A percentile compares a stretch with the other conserved stretches of the same genome.
Evolutionary conservation across 2,329 filamentous ascomycete genomes (phyloP).

Genomic region (Nothophaeocryptopus gaeumannii): DNA sequence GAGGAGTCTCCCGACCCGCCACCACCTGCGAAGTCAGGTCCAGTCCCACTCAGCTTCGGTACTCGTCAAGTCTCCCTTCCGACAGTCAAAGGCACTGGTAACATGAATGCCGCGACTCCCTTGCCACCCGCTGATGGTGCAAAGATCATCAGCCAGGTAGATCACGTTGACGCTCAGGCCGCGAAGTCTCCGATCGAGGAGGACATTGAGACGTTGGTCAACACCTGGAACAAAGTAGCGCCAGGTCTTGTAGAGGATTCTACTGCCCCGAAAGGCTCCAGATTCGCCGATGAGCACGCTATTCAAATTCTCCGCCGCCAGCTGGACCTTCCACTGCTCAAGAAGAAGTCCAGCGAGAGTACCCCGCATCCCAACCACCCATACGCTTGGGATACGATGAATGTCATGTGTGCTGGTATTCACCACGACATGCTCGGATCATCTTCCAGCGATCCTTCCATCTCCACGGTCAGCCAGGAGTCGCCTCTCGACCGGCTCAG

Average conservation of each 20-base stretch:
- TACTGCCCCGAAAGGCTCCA: neutral
- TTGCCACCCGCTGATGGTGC: neutral
- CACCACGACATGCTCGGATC: slow-evolving; percentile 6
- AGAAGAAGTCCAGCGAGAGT: slow-evolving; percentile 5
- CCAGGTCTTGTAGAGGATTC: neutral
- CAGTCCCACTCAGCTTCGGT: slow-evolving; percentile 10
- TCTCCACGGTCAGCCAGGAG: neutral
- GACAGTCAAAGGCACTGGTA: neutral
- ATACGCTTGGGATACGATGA: slow-evolving; percentile 16
- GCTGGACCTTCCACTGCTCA: slow-evolving; percentile 12
- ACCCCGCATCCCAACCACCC: slow-evolving; percentile 15
- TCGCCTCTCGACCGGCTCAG: slow-evolving; percentile 9
- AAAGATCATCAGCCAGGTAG: neutral
- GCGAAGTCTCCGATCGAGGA: slow-evolving; percentile 5
- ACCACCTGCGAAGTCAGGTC: neutral
- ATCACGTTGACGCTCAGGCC: slow-evolving; percentile 1
- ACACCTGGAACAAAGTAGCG: slow-evolving; percentile 12
- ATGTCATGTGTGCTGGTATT: slow-evolving; percentile 16
- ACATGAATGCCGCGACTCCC: slow-evolving; percentile 4
- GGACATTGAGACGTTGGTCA: slow-evolving; percentile 12
- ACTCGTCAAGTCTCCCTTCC: slow-evolving; percentile 2
- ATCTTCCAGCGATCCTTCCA: slow-evolving; percentile 2
- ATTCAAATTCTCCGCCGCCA: slow-evolving; percentile 11
- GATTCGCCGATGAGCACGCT: neutral
- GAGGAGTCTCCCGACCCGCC: slow-evolving; percentile 2